Evolutionary conservation across 352 stramenopile genomes (phyloP).

Genomic region (Pilasporangium apinafurcum): DNA sequence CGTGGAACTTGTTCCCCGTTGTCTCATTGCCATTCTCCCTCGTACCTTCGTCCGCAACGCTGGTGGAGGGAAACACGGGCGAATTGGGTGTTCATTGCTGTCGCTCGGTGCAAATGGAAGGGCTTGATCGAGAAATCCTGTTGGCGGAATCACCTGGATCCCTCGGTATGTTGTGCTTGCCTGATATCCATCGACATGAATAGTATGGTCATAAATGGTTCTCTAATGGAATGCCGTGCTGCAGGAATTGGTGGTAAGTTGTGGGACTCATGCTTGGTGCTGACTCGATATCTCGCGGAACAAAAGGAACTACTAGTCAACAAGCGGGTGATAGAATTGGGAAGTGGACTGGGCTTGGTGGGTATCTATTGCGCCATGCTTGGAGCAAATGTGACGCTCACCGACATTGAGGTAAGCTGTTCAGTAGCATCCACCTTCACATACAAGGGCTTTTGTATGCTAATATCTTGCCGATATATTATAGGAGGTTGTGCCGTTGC

Average conservation of each 20-base stretch:
- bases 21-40: slow-evolving; percentile 54
- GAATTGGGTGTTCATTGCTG: slow-evolving; percentile 70
- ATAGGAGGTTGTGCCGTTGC: slow-evolving; percentile 61
- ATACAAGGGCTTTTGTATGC: too few species aligned
- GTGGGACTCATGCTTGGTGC: slow-evolving; percentile 75
- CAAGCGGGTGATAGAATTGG: slow-evolving; percentile 64
- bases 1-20: slow-evolving; percentile 59
- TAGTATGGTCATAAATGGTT: background rate
- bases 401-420: slow-evolving; percentile 50
- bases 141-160: slow-evolving; percentile 70
- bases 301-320: slow-evolving; percentile 23
- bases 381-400: slow-evolving; percentile 52
- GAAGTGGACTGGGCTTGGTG: slow-evolving; percentile 67
- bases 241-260: slow-evolving; percentile 76
- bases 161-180: slow-evolving; percentile 51
- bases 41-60: slow-evolving; percentile 4
- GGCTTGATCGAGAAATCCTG: slow-evolving; percentile 45
- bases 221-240: slow-evolving; percentile 2
- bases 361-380: slow-evolving; percentile 70
- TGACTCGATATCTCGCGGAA: slow-evolving; percentile 51
- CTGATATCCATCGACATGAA: background rate
- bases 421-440: too few species aligned
- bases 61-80: slow-evolving; percentile 12
- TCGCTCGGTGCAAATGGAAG: slow-evolving; percentile 41
- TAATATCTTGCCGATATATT: slow-evolving; percentile 6